phyloP scores from a whole-genome alignment of 768 basidiomycete genomes.

The Boletus reticuloceps region DNA sequence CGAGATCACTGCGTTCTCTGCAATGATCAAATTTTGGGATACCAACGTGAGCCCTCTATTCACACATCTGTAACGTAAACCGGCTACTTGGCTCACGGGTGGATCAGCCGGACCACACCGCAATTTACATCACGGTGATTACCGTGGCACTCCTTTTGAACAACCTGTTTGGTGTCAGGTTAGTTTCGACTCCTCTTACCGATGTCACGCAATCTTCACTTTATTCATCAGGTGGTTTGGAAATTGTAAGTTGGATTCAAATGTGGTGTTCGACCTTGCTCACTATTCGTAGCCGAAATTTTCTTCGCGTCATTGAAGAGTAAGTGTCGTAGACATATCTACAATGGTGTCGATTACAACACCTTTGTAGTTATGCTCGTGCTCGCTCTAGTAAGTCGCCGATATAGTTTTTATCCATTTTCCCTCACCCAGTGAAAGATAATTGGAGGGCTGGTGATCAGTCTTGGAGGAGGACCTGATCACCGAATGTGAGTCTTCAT shows the following conservation, averaged over 20 bases:
- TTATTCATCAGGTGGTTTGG: slow-evolving; percentile 19
- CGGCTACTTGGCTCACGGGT: slow-evolving; percentile 8
- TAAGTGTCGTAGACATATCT: not conserved
- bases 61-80: not conserved
- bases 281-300: slow-evolving; percentile 20
- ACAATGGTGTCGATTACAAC: not conserved
- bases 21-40: slow-evolving; percentile 53
- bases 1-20: slow-evolving; percentile 50
- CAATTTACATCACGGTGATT: slow-evolving; percentile 40
- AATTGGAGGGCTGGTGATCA: slow-evolving; percentile 47
- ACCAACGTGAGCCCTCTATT: slow-evolving; percentile 8
- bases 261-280: not conserved
- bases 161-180: slow-evolving; percentile 48
- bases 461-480: slow-evolving; percentile 58
- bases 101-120: slow-evolving; percentile 34
- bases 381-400: slow-evolving; percentile 28
- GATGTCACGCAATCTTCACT: slow-evolving; percentile 36
- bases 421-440: slow-evolving; percentile 21
- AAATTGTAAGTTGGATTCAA: slow-evolving; percentile 13
- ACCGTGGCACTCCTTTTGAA: slow-evolving; percentile 38
- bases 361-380: slow-evolving; percentile 34
- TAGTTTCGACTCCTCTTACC: slow-evolving; percentile 32
- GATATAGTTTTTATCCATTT: not conserved
- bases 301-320: slow-evolving; percentile 22
- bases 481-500: slow-evolving; percentile 39